Evolutionary conservation across 2,329 filamentous ascomycete genomes (phyloP).

Genomic region (Cladosporium sp.): DNA sequence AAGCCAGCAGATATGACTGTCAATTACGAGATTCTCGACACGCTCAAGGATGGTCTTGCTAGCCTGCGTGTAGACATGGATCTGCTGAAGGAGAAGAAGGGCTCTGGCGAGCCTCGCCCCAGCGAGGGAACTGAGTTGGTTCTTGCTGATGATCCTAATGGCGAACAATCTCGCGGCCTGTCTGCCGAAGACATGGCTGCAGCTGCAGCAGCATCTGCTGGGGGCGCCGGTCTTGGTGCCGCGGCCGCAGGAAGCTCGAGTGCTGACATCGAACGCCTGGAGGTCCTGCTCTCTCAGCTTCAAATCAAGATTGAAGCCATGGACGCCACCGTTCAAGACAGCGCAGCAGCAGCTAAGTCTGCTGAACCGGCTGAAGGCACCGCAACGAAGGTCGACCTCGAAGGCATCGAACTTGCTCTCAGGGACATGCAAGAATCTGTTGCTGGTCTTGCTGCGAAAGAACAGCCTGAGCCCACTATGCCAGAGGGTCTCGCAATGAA

Average conservation of each 20-base stretch:
- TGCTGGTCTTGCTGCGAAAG: conserved; percentile 45
- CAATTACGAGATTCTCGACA: conserved; percentile 85
- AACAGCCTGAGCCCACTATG: conserved; percentile 17
- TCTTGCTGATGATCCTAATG: conserved; percentile 50
- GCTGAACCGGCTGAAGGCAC: conserved; percentile 31
- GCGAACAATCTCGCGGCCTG: conserved; percentile 34
- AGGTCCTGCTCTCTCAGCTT: conserved; percentile 76
- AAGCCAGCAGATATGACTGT: conserved; percentile 79
- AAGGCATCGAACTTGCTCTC: conserved; percentile 41
- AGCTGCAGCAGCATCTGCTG: conserved; percentile 17
- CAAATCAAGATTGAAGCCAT: conserved; percentile 79
- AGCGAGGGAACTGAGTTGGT: conserved; percentile 46
- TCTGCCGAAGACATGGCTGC: conserved; percentile 39
- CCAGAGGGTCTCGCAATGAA: conserved; percentile 59
- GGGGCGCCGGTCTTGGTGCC: conserved; percentile 18
- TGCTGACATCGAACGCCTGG: conserved; percentile 80
- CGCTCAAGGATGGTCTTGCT: conserved; percentile 76
- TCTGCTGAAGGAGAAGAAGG: conserved; percentile 59
- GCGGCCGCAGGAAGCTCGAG: conserved; percentile 55
- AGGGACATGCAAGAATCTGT: conserved; percentile 59
- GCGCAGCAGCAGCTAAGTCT: conserved; percentile 37
- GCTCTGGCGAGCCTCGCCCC: conserved; percentile 28
- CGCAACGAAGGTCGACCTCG: conserved; percentile 52
- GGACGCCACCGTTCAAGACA: conserved; percentile 50
- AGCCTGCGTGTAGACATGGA: conserved; percentile 75